phyloP scores from a whole-genome alignment of 2,329 filamentous ascomycete species.

The Alternaria hordeiaustralica region DNA sequence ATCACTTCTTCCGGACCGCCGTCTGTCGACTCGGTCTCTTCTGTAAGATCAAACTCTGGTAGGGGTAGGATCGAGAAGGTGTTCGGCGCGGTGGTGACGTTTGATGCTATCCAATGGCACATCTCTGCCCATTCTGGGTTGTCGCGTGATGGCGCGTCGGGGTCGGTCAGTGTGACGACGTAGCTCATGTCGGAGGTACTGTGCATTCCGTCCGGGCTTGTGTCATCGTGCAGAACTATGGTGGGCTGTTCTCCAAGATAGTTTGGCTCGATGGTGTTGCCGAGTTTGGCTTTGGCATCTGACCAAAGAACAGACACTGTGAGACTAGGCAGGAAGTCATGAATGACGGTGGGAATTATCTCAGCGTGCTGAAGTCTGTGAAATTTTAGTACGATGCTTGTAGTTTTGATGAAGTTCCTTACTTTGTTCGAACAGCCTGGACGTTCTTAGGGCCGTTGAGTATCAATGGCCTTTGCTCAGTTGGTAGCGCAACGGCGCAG shows the following conservation, averaged over 20 bases:
- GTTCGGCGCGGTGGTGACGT: constrained; percentile 37
- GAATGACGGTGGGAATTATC: constrained; percentile 60
- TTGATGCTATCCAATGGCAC: constrained; percentile 62
- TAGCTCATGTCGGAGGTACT: constrained; percentile 48
- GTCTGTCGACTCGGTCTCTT: constrained; percentile 10
- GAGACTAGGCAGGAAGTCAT: constrained; percentile 64
- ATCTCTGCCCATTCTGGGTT: constrained; percentile 64
- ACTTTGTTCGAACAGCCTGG: constrained; percentile 39
- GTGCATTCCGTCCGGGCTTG: constrained; percentile 22
- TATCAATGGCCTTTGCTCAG: constrained; percentile 37
- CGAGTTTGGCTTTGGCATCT: constrained; percentile 51
- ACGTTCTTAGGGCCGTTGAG: constrained; percentile 22
- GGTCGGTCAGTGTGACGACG: constrained; percentile 62
- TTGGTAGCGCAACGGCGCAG: constrained; percentile 26
- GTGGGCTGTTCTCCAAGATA: constrained; percentile 52
- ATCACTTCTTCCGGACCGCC: constrained; percentile 50
- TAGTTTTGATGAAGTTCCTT: not conserved
- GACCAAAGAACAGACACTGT: constrained; percentile 59
- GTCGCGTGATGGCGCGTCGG: constrained; percentile 62
- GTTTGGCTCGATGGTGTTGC: constrained; percentile 60
- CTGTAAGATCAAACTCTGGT: constrained; percentile 23
- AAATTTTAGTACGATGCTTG: not conserved
- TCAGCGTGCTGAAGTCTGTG: constrained; percentile 48
- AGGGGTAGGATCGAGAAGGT: constrained; percentile 36
- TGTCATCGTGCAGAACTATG: constrained; percentile 48